Conservation (phyloP, 331 rosid genomes). For the Phaseolus coccineus region DNA sequence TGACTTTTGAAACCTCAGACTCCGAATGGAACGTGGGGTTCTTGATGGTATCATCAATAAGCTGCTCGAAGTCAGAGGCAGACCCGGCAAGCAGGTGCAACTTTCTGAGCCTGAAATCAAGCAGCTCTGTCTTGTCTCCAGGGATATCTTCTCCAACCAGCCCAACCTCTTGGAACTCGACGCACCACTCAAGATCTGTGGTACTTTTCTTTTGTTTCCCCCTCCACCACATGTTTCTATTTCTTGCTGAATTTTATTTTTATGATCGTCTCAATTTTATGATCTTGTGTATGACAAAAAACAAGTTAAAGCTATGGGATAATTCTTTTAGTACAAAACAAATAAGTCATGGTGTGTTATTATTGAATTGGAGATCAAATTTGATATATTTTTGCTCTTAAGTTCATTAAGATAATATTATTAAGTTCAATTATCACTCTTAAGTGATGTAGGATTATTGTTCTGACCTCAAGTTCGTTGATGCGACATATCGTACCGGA, state of each 20-base stretch:
- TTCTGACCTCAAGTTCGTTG: too few relatives aligned
- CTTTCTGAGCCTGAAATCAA: conserved; percentile 77
- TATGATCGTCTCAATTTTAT: conserved; percentile 5
- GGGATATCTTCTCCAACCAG: conserved; percentile 71
- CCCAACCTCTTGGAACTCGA: conserved; percentile 88
- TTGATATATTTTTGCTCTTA: too few relatives aligned
- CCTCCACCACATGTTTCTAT: conserved; percentile 35
- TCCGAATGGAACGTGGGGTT: conserved; percentile 63
- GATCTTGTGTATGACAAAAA: background rate
- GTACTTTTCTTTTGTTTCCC: conserved; percentile 43
- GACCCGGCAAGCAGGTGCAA: conserved; percentile 76
- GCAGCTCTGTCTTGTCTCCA: conserved; percentile 78
- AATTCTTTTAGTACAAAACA: background rate
- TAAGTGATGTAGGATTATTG: too few relatives aligned
- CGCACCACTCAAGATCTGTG: conserved; percentile 90
- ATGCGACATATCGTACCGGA: too few relatives aligned
- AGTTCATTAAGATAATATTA: too few relatives aligned
- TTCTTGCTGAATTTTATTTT: background rate
- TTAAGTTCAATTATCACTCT: too few relatives aligned
- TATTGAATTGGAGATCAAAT: background rate
- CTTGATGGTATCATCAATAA: conserved; percentile 72
- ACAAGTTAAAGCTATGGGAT: background rate
- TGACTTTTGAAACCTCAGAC: conserved; percentile 8
- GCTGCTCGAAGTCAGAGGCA: conserved; percentile 73
- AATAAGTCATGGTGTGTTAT: background rate